Percentiles rank a stretch among this genome's conserved stretches.
These are phyloP conservation scores for Luffa aegyptiaca DNA, from an alignment of 306 rosid genomes.

Conservation along the genomic window DNA sequence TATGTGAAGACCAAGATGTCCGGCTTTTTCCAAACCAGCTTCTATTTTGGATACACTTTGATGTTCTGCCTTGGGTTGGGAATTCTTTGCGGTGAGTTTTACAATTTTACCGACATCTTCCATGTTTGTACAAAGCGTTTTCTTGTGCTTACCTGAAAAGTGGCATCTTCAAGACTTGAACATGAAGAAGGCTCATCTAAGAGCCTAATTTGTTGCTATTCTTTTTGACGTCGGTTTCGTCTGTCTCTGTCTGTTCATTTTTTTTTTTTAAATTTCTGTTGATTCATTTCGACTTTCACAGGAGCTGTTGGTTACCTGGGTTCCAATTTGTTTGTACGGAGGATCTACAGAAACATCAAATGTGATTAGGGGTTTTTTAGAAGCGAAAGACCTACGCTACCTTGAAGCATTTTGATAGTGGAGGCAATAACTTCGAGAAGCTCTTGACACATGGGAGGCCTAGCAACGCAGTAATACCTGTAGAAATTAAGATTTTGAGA, in stretches of 20 bases:
- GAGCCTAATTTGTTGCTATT: background rate
- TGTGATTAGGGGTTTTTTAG: slow-evolving; percentile 47
- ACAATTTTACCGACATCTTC: background rate
- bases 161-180: background rate
- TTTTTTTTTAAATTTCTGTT: background rate
- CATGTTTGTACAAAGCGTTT: background rate
- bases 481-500: slow-evolving; percentile 11
- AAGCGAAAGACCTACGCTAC: slow-evolving; percentile 1
- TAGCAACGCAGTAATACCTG: slow-evolving; percentile 1
- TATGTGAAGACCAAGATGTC: slow-evolving; percentile 99
- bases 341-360: slow-evolving; percentile 99
- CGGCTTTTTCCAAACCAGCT: slow-evolving; percentile 98
- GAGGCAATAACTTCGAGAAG: slow-evolving; percentile 4
- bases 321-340: slow-evolving; percentile 94
- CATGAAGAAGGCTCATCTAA: background rate
- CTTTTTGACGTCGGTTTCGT: background rate
- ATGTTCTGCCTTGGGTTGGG: slow-evolving; percentile 99
- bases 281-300: slow-evolving; percentile 20
- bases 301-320: slow-evolving; percentile 99
- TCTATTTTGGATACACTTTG: slow-evolving; percentile 95
- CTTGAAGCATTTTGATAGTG: slow-evolving; percentile 3
- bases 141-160: background rate
- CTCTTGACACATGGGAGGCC: background rate
- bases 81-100: slow-evolving; percentile 84
- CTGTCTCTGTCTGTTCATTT: no score